Percentiles rank a stretch among this genome's conserved stretches.
These are phyloP conservation scores for Clonostachys rosea DNA, from an alignment of 2,329 filamentous ascomycete species.

Conservation along the genomic window DNA sequence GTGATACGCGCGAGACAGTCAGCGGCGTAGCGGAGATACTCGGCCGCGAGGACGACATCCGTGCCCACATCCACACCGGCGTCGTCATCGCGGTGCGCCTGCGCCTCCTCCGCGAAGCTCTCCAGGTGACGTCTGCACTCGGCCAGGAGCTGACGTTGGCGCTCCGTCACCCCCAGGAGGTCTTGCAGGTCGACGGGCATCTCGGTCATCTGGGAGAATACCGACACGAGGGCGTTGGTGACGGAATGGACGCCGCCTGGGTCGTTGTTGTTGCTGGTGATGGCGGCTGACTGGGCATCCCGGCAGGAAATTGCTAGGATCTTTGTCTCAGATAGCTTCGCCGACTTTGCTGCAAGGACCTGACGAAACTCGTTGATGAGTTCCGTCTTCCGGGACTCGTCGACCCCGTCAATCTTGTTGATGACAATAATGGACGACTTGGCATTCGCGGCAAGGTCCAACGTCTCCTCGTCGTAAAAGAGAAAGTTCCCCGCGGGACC, in stretches of 20 bases:
- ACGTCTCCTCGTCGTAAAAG: constrained; percentile 48
- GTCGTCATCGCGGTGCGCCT: constrained; percentile 30
- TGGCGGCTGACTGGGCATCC: constrained; percentile 35
- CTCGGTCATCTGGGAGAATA: constrained; percentile 68
- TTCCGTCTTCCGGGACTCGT: constrained; percentile 20
- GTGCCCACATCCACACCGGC: constrained; percentile 19
- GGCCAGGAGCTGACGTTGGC: constrained; percentile 77
- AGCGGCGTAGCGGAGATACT: constrained; percentile 79
- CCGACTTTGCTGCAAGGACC: constrained; percentile 6
- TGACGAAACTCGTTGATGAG: constrained; percentile 35
- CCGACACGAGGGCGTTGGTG: constrained; percentile 58
- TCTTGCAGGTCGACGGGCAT: constrained; percentile 72
- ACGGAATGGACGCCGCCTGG: constrained; percentile 66
- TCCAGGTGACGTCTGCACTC: constrained; percentile 69
- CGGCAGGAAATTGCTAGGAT: constrained; percentile 65
- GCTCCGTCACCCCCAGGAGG: constrained; percentile 83
- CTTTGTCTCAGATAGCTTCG: constrained; percentile 16
- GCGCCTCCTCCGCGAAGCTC: constrained; percentile 63
- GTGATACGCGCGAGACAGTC: constrained; percentile 82
- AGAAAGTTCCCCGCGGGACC: constrained; percentile 32
- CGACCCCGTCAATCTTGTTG: constrained; percentile 56
- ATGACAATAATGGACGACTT: constrained; percentile 48
- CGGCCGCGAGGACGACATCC: constrained; percentile 87
- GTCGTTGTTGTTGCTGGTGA: constrained; percentile 26
- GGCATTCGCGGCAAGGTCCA: constrained; percentile 44